Evolutionary conservation across 1,284 basidiomycete species (phyloP).

Genomic region (Ustilago shanxiensis): DNA sequence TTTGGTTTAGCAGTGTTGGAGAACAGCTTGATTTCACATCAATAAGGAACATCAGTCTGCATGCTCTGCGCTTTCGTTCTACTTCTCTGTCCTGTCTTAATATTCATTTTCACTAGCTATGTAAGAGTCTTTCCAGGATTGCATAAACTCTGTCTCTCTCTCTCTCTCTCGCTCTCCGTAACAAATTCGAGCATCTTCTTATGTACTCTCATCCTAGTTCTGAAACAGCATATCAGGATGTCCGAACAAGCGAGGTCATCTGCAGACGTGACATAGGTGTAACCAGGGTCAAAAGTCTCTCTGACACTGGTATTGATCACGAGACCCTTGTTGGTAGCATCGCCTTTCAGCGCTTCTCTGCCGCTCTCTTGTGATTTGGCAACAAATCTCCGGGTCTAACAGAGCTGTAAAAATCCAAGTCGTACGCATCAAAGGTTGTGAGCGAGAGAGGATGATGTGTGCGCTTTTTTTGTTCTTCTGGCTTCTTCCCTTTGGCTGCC

Average conservation of each 20-base stretch:
- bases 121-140: neutral
- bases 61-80: no score
- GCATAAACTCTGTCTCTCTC: no score
- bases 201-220: no score
- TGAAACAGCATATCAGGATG: neutral
- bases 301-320: conserved; percentile 2
- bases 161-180: no score
- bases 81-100: neutral
- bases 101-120: neutral
- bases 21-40: no score
- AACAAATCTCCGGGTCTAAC: neutral
- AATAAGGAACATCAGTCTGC: no score
- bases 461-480: conserved; percentile 36
- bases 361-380: neutral
- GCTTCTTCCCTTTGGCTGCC: conserved; percentile 26
- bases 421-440: neutral
- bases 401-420: neutral
- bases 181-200: no score
- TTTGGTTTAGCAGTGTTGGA: neutral
- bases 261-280: no score
- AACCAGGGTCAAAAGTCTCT: no score
- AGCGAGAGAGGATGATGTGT: no score
- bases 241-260: neutral
- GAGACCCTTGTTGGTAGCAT: neutral
- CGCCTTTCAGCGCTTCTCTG: neutral